Evolutionary conservation across 768 basidiomycete genomes (phyloP), one percentile per base, ranked within the genome.

Genomic region (Podaxis sp.): DNA sequence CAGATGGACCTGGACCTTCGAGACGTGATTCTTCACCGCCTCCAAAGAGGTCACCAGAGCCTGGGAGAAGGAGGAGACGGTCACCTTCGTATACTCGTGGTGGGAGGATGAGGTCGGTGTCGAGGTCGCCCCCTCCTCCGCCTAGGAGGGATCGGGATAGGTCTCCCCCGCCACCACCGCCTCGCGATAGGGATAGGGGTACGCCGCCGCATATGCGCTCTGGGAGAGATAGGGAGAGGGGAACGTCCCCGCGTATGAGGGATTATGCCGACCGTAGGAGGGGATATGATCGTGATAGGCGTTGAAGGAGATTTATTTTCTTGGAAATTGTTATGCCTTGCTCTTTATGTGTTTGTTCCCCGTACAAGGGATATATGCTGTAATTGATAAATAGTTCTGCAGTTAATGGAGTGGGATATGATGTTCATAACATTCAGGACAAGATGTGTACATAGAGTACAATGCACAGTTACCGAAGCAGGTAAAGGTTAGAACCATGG

Each of bases 1-100:
- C 60, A 10, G 60, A 66, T 54, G 26, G 51, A 54, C 50, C 62
- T 53, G 36, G 51, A 57, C 46, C 62, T 57, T 49, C 57, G 20
- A 48, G 53, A 33, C 60, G 67, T 49, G 52, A 60, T 36, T 61
- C 67, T 63, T 67, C 72, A 30, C 71, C 66, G 3, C 69, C 73
- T 1, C 73, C 70, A 13, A 64, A 65, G 17, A 37, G 54, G 54
- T 56, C 54, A 15, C 54, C 37, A 15, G 13, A 13, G 2, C 13
- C 54, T 12, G 66, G 70, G 11, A 71, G 67, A 50, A 62, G 37
- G 49, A 52, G 49, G 49, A 56, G 56, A n/a, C 41, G 64, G 22
- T 55, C 56, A 15, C 62, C 62, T 28, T 56, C 48, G 24, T 60
- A 64, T 51, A 55, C 56, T 5, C 61, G 63, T 48, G 62, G 58